These are phyloP conservation scores for Cladosporium sp. DNA, from an alignment of 2,329 filamentous ascomycete genomes.

Conservation along the genomic window DNA sequence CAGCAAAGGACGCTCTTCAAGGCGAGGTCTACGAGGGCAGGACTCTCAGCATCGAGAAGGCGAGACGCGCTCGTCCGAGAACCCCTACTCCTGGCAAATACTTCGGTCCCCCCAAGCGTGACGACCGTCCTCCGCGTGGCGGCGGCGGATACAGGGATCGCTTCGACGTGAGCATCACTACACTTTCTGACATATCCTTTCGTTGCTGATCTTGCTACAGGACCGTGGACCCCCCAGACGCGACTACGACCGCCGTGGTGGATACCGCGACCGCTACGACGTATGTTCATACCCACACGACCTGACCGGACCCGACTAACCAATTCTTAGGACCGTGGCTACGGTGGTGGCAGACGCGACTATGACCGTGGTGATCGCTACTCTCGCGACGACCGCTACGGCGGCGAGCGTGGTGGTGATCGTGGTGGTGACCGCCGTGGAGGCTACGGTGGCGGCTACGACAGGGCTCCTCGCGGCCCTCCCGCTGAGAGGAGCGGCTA, in stretches of 20 bases:
- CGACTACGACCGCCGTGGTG: slow-evolving; percentile 45
- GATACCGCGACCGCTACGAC: slow-evolving; percentile 56
- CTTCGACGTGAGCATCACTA: slow-evolving; percentile 33
- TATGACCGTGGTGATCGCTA: slow-evolving; percentile 35
- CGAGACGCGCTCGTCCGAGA: slow-evolving; percentile 86
- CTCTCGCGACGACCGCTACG: slow-evolving; percentile 21
- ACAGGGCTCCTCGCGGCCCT: slow-evolving; percentile 27
- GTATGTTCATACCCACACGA: not conserved
- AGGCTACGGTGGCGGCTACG: slow-evolving; percentile 27
- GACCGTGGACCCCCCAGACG: slow-evolving; percentile 40
- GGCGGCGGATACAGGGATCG: slow-evolving; percentile 31
- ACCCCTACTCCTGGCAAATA: slow-evolving; percentile 98
- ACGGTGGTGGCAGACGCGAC: slow-evolving; percentile 58
- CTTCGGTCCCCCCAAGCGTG: slow-evolving; percentile 96
- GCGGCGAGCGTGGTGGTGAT: slow-evolving; percentile 15
- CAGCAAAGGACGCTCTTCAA: slow-evolving; percentile 92
- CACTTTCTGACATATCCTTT: too few relatives aligned
- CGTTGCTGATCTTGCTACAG: slow-evolving; percentile 14
- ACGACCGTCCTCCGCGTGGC: not conserved
- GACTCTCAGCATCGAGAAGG: slow-evolving; percentile 97
- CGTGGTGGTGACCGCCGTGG: slow-evolving; percentile 22
- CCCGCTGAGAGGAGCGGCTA: slow-evolving; percentile 24
- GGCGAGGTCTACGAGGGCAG: slow-evolving; percentile 93
- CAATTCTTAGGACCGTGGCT: slow-evolving; percentile 55
- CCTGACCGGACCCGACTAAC: not conserved